Percentiles rank a stretch among this genome's conserved stretches.
These are phyloP conservation scores for Tulasnella sp. DNA, from an alignment of 768 basidiomycete genomes.

Conservation along the genomic window DNA sequence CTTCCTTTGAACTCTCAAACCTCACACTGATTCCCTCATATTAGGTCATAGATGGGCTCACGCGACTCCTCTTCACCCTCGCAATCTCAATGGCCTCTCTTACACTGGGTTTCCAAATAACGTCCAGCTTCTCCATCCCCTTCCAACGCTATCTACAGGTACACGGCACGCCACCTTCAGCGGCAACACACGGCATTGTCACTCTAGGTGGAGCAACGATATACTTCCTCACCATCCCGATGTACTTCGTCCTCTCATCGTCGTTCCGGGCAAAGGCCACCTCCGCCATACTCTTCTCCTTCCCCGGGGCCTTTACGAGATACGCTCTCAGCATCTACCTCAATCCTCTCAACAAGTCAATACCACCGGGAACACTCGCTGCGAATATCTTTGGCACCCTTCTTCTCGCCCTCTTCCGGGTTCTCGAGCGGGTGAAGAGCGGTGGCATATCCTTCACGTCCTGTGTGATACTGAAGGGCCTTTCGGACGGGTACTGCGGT, in stretches of 20 bases:
- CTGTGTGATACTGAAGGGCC: conserved; percentile 67
- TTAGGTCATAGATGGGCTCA: conserved; percentile 79
- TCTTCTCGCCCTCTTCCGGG: conserved; percentile 61
- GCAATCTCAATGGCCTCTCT: conserved; percentile 65
- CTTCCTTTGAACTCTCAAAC: background rate
- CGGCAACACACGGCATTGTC: conserved; percentile 37
- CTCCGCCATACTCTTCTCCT: conserved; percentile 79
- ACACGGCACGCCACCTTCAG: conserved; percentile 29
- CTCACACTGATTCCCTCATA: background rate
- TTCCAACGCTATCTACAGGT: conserved; percentile 21
- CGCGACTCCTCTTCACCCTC: conserved; percentile 67
- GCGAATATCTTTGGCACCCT: conserved; percentile 72
- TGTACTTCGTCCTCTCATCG: conserved; percentile 62
- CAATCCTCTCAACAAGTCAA: conserved; percentile 47
- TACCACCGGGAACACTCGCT: conserved; percentile 69
- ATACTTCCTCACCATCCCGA: conserved; percentile 63
- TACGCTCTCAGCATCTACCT: conserved; percentile 62
- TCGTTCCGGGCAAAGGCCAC: conserved; percentile 66
- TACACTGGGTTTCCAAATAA: conserved; percentile 56
- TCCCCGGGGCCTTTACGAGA: conserved; percentile 76
- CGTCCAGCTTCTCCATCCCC: conserved; percentile 33
- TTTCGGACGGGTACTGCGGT: conserved; percentile 88
- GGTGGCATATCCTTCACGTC: conserved; percentile 24
- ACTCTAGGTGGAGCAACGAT: conserved; percentile 45
- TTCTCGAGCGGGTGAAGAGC: conserved; percentile 43